Conservation (phyloP, 371 early-diverging fungal genomes). For the Quaeritorhiza haematococci region DNA sequence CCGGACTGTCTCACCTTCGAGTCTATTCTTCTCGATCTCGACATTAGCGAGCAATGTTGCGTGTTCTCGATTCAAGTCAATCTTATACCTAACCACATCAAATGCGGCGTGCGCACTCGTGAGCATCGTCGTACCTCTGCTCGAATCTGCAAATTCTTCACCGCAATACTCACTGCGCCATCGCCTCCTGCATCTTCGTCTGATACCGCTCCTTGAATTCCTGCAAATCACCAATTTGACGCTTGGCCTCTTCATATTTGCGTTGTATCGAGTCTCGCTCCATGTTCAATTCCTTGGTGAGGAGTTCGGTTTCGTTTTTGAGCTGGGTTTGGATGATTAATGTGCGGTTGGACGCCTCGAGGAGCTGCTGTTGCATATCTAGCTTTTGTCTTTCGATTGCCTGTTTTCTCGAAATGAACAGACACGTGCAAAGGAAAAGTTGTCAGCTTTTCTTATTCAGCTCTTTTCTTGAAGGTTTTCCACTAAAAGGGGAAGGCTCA, state of each 20-base stretch:
- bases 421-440: not conserved
- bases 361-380: slow-evolving; percentile 29
- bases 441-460: not conserved
- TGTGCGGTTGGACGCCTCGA: slow-evolving; percentile 28
- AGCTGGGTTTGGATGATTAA: slow-evolving; percentile 26
- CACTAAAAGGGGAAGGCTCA: not conserved
- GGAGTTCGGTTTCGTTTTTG: slow-evolving; percentile 34
- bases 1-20: slow-evolving; percentile 22
- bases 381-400: slow-evolving; percentile 33
- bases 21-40: slow-evolving; percentile 30
- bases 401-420: slow-evolving; percentile 1
- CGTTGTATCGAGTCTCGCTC: slow-evolving; percentile 29
- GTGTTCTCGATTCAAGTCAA: slow-evolving; percentile 36
- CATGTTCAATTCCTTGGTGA: slow-evolving; percentile 14
- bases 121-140: not conserved
- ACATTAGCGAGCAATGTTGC: slow-evolving; percentile 23
- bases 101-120: not conserved
- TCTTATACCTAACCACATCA: slow-evolving; percentile 29
- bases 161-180: slow-evolving; percentile 22
- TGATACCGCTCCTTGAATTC: slow-evolving; percentile 36
- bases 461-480: not conserved
- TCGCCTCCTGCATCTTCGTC: slow-evolving; percentile 35
- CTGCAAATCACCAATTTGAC: slow-evolving; percentile 24
- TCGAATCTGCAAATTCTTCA: not conserved
- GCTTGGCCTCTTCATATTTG: slow-evolving; percentile 24